phyloP scores from a whole-genome alignment of 2,329 filamentous ascomycete genomes.

The Sporothrix schenckii region DNA sequence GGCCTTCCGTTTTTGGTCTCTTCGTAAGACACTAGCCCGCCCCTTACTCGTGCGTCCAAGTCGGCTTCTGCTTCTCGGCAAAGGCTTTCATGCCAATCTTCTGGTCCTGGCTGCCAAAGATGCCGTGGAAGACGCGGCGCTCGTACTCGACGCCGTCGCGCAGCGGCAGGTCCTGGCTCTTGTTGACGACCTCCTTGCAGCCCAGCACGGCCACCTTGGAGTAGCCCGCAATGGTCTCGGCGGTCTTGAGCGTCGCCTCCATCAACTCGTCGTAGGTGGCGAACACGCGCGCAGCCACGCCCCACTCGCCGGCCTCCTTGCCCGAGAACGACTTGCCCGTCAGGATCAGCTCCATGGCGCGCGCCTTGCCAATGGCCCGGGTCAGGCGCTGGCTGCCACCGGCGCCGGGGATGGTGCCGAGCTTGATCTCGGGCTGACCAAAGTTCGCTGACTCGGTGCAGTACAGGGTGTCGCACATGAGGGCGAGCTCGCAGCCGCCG shows the following conservation, averaged over 20 bases:
- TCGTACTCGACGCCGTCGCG: constrained; percentile 94
- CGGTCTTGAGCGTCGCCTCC: constrained; percentile 77
- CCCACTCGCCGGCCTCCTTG: constrained; percentile 84
- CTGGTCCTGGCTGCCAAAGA: constrained; percentile 95
- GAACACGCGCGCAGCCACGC: constrained; percentile 81
- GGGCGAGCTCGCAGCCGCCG: constrained; percentile 91
- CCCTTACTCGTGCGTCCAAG: constrained; percentile 78
- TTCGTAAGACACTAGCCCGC: not conserved
- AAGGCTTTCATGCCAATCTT: constrained; percentile 98
- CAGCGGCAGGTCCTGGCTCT: constrained; percentile 89
- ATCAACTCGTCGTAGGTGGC: constrained; percentile 79
- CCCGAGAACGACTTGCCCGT: constrained; percentile 85
- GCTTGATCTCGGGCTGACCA: constrained; percentile 95
- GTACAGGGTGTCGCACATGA: constrained; percentile 94
- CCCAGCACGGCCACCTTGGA: constrained; percentile 85
- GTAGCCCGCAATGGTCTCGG: constrained; percentile 85
- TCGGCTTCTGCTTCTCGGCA: constrained; percentile 88
- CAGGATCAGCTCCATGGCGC: constrained; percentile 88
- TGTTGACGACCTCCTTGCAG: constrained; percentile 97
- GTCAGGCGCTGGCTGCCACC: constrained; percentile 90
- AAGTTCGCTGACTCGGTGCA: constrained; percentile 85
- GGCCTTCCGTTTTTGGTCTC: constrained; percentile 36
- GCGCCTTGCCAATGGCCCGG: constrained; percentile 77
- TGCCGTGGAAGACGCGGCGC: constrained; percentile 84
- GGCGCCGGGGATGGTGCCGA: constrained; percentile 88